phyloP scores from a whole-genome alignment of 2,329 filamentous ascomycete species.

The Tolypocladium tropicale region DNA sequence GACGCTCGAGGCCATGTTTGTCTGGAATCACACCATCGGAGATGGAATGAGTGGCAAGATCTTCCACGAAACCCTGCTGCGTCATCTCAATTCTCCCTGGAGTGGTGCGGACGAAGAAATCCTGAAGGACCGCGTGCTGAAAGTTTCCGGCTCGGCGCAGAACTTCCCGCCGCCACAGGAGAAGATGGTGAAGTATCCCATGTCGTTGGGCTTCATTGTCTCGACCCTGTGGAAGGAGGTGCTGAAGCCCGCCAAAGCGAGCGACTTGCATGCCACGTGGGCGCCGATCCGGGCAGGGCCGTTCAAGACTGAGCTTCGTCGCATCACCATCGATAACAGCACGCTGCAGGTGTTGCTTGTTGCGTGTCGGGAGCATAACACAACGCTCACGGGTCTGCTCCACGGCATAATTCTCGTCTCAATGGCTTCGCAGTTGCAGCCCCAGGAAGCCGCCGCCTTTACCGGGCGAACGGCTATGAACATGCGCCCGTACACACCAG shows the following conservation, averaged over 20 bases:
- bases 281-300: neutral
- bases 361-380: neutral
- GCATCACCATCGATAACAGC: neutral
- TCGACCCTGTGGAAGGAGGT: neutral
- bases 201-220: neutral
- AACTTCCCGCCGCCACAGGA: neutral
- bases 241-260: neutral
- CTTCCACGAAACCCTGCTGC: conserved; percentile 9
- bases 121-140: neutral
- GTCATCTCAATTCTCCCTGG: neutral
- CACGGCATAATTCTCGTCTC: neutral
- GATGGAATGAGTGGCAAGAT: conserved; percentile 12
- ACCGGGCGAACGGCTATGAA: neutral
- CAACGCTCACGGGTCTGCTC: neutral
- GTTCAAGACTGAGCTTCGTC: neutral
- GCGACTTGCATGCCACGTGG: neutral
- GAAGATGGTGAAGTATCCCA: neutral
- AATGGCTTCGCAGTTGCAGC: neutral
- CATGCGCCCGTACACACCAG: neutral
- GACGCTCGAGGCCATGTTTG: conserved; percentile 7
- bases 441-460: neutral
- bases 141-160: neutral
- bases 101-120: neutral
- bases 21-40: conserved; percentile 6
- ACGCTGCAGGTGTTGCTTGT: neutral